Evolutionary conservation across 73 alveolate species (phyloP).

Genomic region (Symbiodinium natans): DNA sequence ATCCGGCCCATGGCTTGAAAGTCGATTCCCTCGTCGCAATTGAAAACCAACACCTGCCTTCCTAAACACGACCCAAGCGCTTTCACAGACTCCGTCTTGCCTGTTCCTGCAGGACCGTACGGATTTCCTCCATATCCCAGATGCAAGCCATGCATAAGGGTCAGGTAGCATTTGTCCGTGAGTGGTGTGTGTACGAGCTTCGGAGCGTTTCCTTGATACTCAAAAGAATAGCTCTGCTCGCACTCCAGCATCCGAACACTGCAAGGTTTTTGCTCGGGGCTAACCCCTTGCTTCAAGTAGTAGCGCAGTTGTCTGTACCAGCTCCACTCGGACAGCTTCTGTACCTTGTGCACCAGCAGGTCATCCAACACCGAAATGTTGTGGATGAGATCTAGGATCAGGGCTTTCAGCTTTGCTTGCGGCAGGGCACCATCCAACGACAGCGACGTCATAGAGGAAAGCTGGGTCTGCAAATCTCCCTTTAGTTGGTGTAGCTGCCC

Average conservation of each 20-base stretch:
- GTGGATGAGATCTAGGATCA: conserved; percentile 99
- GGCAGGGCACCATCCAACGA: conserved; percentile 96
- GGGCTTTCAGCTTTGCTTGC: conserved; percentile 98
- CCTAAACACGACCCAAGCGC: conserved; percentile 99
- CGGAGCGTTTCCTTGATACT: conserved; percentile 99
- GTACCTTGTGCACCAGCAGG: conserved; percentile 96
- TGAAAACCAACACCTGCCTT: conserved; percentile 98
- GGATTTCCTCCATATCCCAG: conserved; percentile 99
- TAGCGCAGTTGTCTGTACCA: conserved; percentile 99
- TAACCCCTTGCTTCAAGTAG: conserved; percentile 96
- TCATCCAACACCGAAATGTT: conserved; percentile 98
- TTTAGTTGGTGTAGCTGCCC: conserved; percentile 97
- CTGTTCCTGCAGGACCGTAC: conserved; percentile 99
- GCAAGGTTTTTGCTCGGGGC: conserved; percentile 58
- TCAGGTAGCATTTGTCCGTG: conserved; percentile 99
- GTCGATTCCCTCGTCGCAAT: conserved; percentile 99
- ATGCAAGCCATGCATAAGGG: conserved; percentile 99
- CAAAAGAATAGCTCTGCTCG: conserved; percentile 98
- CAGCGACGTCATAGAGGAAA: conserved; percentile 95
- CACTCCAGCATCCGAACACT: conserved; percentile 92
- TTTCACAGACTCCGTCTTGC: conserved; percentile 99
- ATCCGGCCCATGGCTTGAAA: conserved; percentile 99
- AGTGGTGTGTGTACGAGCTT: conserved; percentile 99
- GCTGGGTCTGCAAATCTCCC: conserved; percentile 95
- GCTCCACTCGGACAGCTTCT: conserved; percentile 98